Evolutionary conservation across 495 filamentous ascomycete species (phyloP), one percentile per base, ranked within the genome.

Genomic region (Saxophila tyrrhenica): DNA sequence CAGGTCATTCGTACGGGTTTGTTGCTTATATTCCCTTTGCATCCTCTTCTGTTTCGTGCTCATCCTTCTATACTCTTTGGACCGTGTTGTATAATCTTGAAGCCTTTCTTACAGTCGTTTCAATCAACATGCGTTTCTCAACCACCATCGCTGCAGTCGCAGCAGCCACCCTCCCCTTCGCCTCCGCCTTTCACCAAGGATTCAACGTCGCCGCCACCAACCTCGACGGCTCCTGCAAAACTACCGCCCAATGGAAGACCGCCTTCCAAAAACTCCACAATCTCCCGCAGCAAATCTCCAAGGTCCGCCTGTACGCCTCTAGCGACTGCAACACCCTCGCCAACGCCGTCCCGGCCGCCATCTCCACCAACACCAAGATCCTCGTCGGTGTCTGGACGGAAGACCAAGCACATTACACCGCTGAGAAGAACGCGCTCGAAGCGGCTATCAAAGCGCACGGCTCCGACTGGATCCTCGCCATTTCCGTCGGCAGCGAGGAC

Each of bases 401-500:
- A 39, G 72, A 78, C 55, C 69, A 55, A n/a, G 69, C 64, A 3
- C 20, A 24, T 42, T 77, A 92, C 61, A 67, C 72, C 66, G 83
- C 81, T 64, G 84, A 92, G 65, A 67, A 90, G 22, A 63, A 74
- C 10, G 86, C 87, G 13, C 76, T 92, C 43, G 75, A 73, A 65
- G 65, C 69, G 24, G 81, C 83, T 62, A 85, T 84, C 64, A 39
- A 57, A 39, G 68, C 76, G 51, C 86, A 87, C 65, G 84, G 83
- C 21, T 66, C 69, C 3, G 64, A 65, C 22, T 48, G 45, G 39
- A 79, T 94, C 32, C 82, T 76, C 51, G 89, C 86, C 70, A 90
- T 95, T 72, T 89, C 89, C 5, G 87, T 95, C 51, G 90, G 88
- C 52, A 86, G 80, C 66, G 90, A 95, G 77, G 86, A 94, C 69